These are phyloP conservation scores for Epichloe gansuensis DNA, from an alignment of 2,329 filamentous ascomycete genomes.

Conservation along the genomic window DNA sequence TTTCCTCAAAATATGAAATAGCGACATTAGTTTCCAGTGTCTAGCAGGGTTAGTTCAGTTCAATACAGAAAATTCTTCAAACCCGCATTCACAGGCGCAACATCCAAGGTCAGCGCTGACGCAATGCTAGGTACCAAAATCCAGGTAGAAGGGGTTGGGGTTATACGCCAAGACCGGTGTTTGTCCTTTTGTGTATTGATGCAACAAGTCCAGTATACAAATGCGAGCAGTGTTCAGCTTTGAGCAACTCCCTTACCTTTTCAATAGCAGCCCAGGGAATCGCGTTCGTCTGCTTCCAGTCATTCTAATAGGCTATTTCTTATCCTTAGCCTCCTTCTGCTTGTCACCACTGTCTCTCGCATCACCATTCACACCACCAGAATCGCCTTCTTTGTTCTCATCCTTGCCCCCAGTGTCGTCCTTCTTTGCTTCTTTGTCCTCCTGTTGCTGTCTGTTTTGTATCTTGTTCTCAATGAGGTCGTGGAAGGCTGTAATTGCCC, in stretches of 20 bases:
- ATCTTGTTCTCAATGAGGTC: constrained; percentile 99
- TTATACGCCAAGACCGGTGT: not conserved
- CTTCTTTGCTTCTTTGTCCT: constrained; percentile 86
- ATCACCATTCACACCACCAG: constrained; percentile 27
- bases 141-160: not conserved
- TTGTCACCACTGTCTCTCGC: constrained; percentile 39
- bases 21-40: constrained; percentile 51
- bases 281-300: not conserved
- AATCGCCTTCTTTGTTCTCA: constrained; percentile 41
- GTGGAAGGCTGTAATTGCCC: constrained; percentile 97
- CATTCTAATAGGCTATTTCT: constrained; percentile 19
- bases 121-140: not conserved
- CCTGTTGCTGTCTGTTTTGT: constrained; percentile 92
- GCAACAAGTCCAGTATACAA: not conserved
- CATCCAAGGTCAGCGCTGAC: not conserved
- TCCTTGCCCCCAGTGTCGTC: constrained; percentile 50
- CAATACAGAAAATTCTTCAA: not conserved
- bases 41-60: not conserved
- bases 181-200: not conserved
- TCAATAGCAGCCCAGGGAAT: not conserved
- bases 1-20: constrained; percentile 51
- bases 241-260: not conserved
- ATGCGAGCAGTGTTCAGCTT: not conserved
- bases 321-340: constrained; percentile 47
- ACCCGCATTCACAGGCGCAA: not conserved